These are phyloP conservation scores for Didymella glomerata DNA, from an alignment of 2,329 filamentous ascomycete genomes.

Conservation along the genomic window DNA sequence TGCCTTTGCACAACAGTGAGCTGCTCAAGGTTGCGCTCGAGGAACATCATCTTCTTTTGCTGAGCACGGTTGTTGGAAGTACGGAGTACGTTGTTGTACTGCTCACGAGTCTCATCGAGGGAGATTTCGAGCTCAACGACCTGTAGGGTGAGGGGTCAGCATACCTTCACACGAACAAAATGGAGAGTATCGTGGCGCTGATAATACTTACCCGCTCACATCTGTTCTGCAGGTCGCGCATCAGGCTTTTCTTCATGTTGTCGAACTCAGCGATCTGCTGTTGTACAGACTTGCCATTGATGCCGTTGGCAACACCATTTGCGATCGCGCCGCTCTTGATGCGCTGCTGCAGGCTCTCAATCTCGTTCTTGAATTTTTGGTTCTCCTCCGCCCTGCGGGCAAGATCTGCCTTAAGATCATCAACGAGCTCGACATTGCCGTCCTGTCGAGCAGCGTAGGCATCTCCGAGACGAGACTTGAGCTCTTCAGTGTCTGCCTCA, in stretches of 20 bases:
- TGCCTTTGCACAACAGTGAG: conserved; percentile 96
- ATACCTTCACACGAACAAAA: conserved; percentile 22
- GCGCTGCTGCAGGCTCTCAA: conserved; percentile 80
- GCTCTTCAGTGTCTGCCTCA: conserved; percentile 80
- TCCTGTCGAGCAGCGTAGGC: conserved; percentile 79
- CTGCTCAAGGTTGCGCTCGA: conserved; percentile 97
- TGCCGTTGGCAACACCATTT: conserved; percentile 66
- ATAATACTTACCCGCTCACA: conserved; percentile 76
- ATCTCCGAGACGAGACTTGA: conserved; percentile 80
- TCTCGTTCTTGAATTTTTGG: conserved; percentile 77
- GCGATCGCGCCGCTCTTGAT: conserved; percentile 70
- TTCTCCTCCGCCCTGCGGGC: conserved; percentile 82
- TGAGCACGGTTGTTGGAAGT: conserved; percentile 98
- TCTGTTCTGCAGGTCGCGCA: conserved; percentile 97
- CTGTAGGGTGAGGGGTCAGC: conserved; percentile 42
- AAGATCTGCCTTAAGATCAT: conserved; percentile 80
- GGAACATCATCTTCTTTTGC: conserved; percentile 99
- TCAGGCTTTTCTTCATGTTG: conserved; percentile 99
- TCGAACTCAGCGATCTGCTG: conserved; percentile 99
- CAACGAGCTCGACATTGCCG: conserved; percentile 74
- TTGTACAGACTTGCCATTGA: conserved; percentile 88
- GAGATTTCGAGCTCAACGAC: conserved; percentile 97
- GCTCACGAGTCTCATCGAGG: conserved; percentile 94
- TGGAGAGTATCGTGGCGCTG: conserved; percentile 18
- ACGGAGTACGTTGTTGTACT: conserved; percentile 97